Conservation (phyloP, 2,329 filamentous ascomycete genomes). For the Phoma sp. region DNA sequence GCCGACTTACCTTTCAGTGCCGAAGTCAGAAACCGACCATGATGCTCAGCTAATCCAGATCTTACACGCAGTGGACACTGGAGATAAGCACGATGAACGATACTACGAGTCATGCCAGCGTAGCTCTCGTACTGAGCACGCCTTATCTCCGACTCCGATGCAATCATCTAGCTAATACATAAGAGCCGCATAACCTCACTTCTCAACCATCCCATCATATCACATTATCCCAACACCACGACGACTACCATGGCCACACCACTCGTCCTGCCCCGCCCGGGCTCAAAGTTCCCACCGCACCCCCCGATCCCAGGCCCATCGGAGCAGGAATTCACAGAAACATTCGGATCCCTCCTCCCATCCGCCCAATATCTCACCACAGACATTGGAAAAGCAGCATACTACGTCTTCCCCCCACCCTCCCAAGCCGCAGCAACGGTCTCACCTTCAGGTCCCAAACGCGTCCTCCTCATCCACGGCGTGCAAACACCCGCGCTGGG, state of each 20-base stretch:
- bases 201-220: no score
- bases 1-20: no score
- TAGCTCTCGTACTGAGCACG: no score
- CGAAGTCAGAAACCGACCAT: no score
- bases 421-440: conserved; percentile 43
- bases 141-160: no score
- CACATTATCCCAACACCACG: background rate
- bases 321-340: conserved; percentile 46
- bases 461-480: conserved; percentile 59
- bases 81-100: no score
- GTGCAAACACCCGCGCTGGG: conserved; percentile 61
- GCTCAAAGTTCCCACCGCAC: conserved; percentile 4
- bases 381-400: conserved; percentile 49
- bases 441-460: conserved; percentile 17
- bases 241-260: background rate
- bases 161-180: no score
- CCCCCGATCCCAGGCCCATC: conserved; percentile 44
- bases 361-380: conserved; percentile 47
- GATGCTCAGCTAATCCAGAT: no score
- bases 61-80: no score
- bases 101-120: no score
- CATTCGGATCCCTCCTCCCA: conserved; percentile 53
- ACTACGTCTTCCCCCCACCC: conserved; percentile 48
- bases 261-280: conserved; percentile 37
- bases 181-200: background rate